A percentile compares a stretch with the other conserved stretches of the same genome.
Conservation (phyloP, 768 basidiomycete species). For the Naganishia friedmannii region DNA sequence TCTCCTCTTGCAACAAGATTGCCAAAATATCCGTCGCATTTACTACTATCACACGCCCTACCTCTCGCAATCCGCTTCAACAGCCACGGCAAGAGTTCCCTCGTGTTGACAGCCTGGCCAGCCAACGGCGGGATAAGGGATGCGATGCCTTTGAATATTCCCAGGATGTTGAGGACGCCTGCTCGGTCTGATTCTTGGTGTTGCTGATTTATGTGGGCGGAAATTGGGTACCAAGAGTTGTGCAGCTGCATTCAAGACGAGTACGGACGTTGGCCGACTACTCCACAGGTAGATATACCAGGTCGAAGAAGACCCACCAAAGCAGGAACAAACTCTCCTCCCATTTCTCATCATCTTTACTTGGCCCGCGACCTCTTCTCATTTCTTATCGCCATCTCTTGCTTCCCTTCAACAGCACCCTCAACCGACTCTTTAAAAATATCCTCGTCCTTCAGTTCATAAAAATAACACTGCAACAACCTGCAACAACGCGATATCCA, state of each 20-base stretch:
- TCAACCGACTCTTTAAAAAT: conserved; percentile 72
- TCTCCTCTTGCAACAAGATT: conserved; percentile 75
- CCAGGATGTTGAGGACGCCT: conserved; percentile 90
- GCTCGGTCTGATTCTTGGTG: conserved; percentile 81
- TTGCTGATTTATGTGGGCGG: conserved; percentile 74
- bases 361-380: too few relatives aligned
- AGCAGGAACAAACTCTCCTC: conserved; percentile 64
- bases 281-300: not conserved
- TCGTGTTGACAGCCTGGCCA: conserved; percentile 66
- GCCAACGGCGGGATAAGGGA: conserved; percentile 79
- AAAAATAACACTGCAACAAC: conserved; percentile 84
- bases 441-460: conserved; percentile 95
- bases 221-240: conserved; percentile 85
- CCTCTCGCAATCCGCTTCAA: conserved; percentile 70
- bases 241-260: conserved; percentile 60
- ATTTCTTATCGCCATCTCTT: too few relatives aligned
- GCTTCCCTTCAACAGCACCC: conserved; percentile 44
- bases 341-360: conserved; percentile 57
- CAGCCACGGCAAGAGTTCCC: conserved; percentile 73
- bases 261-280: not conserved
- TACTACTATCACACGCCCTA: conserved; percentile 74
- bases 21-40: conserved; percentile 87
- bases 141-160: conserved; percentile 87
- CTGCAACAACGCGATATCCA: conserved; percentile 95
- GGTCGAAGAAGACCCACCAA: conserved; percentile 60